Evolutionary conservation across 2,329 filamentous ascomycete species (phyloP).

Genomic region (Aspergillus sp.): DNA sequence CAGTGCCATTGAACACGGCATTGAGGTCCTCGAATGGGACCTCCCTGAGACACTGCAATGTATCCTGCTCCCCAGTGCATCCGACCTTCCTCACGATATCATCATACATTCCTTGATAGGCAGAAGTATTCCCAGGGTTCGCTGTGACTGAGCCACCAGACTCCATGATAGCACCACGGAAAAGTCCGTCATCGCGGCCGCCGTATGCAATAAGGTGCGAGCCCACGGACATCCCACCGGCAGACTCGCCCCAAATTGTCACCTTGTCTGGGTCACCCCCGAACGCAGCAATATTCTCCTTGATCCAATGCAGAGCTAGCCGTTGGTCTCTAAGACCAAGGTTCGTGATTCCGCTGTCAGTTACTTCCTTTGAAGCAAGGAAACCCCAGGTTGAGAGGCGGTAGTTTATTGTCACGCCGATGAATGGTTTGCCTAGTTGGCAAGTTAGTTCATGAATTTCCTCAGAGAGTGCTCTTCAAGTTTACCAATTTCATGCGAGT

Average conservation of each 20-base stretch:
- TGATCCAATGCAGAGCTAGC: slow-evolving; percentile 38
- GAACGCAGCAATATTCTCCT: slow-evolving; percentile 34
- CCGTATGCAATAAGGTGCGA: slow-evolving; percentile 55
- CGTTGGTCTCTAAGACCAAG: slow-evolving; percentile 51
- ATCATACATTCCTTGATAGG: slow-evolving; percentile 57
- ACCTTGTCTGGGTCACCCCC: slow-evolving; percentile 24
- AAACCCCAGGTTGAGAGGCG: slow-evolving; percentile 55
- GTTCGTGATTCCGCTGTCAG: slow-evolving; percentile 52
- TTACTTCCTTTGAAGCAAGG: slow-evolving; percentile 47
- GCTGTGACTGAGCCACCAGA: slow-evolving; percentile 52
- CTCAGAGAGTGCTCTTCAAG: no score
- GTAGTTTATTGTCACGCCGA: slow-evolving; percentile 57
- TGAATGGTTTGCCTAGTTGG: slow-evolving; percentile 47
- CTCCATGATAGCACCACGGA: slow-evolving; percentile 53
- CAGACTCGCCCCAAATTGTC: slow-evolving; percentile 58
- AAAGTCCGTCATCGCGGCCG: slow-evolving; percentile 55
- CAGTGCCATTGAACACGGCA: slow-evolving; percentile 48
- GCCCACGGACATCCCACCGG: slow-evolving; percentile 53
- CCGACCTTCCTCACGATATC: slow-evolving; percentile 58
- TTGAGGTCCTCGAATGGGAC: slow-evolving; percentile 62
- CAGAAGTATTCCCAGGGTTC: slow-evolving; percentile 42
- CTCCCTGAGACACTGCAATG: slow-evolving; percentile 65
- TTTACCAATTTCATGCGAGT: slow-evolving; percentile 49
- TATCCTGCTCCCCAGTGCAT: slow-evolving; percentile 59
- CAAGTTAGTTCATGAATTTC: background rate